Evolutionary conservation across 257 asterid genomes (phyloP), one percentile per base, ranked within the genome.

Genomic region (Echites panduratus): DNA sequence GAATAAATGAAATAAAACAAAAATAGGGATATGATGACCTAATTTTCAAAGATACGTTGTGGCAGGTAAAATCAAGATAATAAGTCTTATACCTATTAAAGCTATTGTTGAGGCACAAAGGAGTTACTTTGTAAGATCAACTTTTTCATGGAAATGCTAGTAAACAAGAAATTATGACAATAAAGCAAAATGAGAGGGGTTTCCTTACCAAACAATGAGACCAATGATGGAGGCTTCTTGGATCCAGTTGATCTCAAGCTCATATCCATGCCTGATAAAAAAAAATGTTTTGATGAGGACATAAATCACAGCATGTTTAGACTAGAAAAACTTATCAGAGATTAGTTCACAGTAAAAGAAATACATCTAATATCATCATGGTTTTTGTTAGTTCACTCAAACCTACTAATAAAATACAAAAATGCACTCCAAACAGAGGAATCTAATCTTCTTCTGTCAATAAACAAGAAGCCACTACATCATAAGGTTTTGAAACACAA

Each of bases 171-270:
- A n/a, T 14, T 32, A 17, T 32, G 43, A 63, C 14, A 47, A 56
- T 54, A 54, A 45, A 50, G 58, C 40, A 67, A 13, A 4, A 68
- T 0, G 40, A 56, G 66, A 75, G 50, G 62, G 52, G 73, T 64
- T 17, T 54, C 0, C 87, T 0, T 88, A 92, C 98, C 98, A 40
- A 92, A 89, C 74, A 92, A 75, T 35, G 96, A 80, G 40, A 84
- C 84, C 74, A 90, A 62, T 24, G 97, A 92, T 64, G 94, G 94
- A 70, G 89, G 96, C 84, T 78, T 89, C 49, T 89, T 81, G 38
- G 91, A 76, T 78, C 74, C 89, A 73, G 78, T 82, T 58, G 96
- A 79, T 61, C 79, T 75, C 75, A 79, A 57, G 27, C 85, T 90
- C 57, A 85, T 81, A 65, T 91, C 98, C 87, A 88, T 49, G 61